Evolutionary conservation across 2,329 filamentous ascomycete genomes (phyloP), one percentile per base, ranked within the genome.

Genomic region (Ceratocystis huliohia): DNA sequence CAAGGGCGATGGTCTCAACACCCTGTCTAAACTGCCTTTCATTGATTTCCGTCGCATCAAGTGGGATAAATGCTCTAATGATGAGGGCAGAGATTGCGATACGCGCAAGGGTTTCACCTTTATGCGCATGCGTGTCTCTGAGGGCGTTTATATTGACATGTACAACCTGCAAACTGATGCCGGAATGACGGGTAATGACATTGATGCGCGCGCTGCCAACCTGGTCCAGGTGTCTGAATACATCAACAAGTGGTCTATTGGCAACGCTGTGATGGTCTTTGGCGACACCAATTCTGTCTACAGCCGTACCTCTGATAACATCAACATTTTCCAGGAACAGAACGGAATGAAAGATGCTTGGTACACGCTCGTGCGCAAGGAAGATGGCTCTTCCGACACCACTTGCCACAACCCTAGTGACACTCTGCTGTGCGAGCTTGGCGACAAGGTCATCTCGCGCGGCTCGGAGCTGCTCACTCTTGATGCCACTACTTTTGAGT

Each of bases 61-160:
- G 71, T 88, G 86, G 84, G 73, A 77, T 28, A 76, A 72, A 2
- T 87, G 85, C 74, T 83, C 81, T 67, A 73, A 82, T 71, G 78
- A 79, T 45, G 82, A 81, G 0, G 79, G 78, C 0, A 71, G 73
- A 0, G 86, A 88, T 73, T 88, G 86, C 72, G 75, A 88, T 69
- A 88, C 85, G 0, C 86, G 84, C 25, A 88, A 88, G 74, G 86
- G 86, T 15, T 88, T 87, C 73, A 87, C 84, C 0, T 84, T 84
- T 61, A 87, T 88, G 84, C 80, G 84, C 13, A 73, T 81, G 50
- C 74, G 77, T 22, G 70, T 87, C 15, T 78, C 77, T 7, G 65
- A 64, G 67, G 64, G 64, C n/a, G 78, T 83, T 6, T 85, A 81
- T 68, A 74, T 86, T 28, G 85, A 88, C 72, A 76, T 82, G 6